A percentile compares a stretch with the other conserved stretches of the same genome.
These are phyloP conservation scores for Metschnikowia matae DNA, from an alignment of 805 yeast genomes.

Conservation along the genomic window DNA sequence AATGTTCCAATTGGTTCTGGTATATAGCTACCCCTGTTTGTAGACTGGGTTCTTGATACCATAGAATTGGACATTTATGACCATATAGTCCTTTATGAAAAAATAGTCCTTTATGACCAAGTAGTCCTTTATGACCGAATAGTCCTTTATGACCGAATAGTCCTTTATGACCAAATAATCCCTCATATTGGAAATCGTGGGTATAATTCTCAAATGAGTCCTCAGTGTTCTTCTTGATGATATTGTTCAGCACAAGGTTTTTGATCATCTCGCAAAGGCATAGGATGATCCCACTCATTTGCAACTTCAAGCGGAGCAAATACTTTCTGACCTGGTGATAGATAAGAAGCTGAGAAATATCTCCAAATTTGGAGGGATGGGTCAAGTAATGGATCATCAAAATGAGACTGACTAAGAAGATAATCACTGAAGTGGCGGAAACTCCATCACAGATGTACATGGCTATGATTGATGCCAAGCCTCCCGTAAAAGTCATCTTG, in stretches of 20 bases:
- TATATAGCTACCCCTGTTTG: too few relatives aligned
- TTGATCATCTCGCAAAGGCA: constrained; percentile 61
- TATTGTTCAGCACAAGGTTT: constrained; percentile 43
- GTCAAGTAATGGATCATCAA: constrained; percentile 81
- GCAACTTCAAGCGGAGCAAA: constrained; percentile 73
- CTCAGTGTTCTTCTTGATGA: constrained; percentile 34
- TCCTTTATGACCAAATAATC: too few relatives aligned
- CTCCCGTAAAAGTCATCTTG: constrained; percentile 76
- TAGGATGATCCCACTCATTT: constrained; percentile 63
- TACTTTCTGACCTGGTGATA: constrained; percentile 97
- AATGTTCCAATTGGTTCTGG: too few relatives aligned
- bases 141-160: too few relatives aligned
- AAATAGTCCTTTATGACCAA: too few relatives aligned
- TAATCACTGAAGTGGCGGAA: constrained; percentile 74
- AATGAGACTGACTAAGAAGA: constrained; percentile 62
- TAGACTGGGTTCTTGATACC: too few relatives aligned
- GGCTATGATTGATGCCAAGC: constrained; percentile 63
- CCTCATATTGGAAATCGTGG: constrained; percentile 60
- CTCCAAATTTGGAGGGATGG: constrained; percentile 98
- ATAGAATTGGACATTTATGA: too few relatives aligned
- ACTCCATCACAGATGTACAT: constrained; percentile 94
- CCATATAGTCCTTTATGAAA: too few relatives aligned
- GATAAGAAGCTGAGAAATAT: constrained; percentile 90
- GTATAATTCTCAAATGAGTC: constrained; percentile 47
- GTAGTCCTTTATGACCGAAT: too few relatives aligned